Evolutionary conservation across 1,284 basidiomycete genomes (phyloP).

Genomic region (Sporisorium iseilematis-ciliati): DNA sequence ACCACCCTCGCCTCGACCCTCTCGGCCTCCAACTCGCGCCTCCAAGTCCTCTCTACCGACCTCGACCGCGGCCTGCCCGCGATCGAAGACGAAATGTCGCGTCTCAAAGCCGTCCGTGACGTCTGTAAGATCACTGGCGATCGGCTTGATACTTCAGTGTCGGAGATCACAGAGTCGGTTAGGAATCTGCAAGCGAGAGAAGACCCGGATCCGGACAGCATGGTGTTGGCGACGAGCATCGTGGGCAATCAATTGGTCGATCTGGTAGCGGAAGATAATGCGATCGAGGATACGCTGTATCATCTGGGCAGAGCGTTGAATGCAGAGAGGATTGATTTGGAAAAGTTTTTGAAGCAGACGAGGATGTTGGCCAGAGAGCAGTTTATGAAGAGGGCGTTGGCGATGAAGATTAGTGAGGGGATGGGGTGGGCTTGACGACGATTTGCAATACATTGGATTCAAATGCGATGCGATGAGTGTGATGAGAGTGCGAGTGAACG

Average conservation of each 20-base stretch:
- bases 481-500: background rate
- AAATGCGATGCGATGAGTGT: background rate
- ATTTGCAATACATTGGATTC: background rate
- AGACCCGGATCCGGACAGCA: slow-evolving; percentile 56
- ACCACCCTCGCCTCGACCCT: slow-evolving; percentile 78
- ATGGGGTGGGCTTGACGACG: slow-evolving; percentile 52
- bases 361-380: slow-evolving; percentile 66
- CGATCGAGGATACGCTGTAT: slow-evolving; percentile 97
- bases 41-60: slow-evolving; percentile 83
- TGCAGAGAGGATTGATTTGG: slow-evolving; percentile 74
- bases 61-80: slow-evolving; percentile 89
- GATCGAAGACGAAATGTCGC: slow-evolving; percentile 92
- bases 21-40: slow-evolving; percentile 78
- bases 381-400: slow-evolving; percentile 65
- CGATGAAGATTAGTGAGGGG: slow-evolving; percentile 60
- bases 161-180: slow-evolving; percentile 78
- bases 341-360: slow-evolving; percentile 66
- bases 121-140: slow-evolving; percentile 85
- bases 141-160: slow-evolving; percentile 77
- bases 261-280: slow-evolving; percentile 96
- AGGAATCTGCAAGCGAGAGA: slow-evolving; percentile 71
- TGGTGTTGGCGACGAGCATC: slow-evolving; percentile 63
- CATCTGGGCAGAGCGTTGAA: slow-evolving; percentile 94
- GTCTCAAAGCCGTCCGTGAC: slow-evolving; percentile 92
- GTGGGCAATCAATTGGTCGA: slow-evolving; percentile 77